Percentiles rank a stretch among this genome's conserved stretches.
Conservation (phyloP, 306 rosid species). For the Cucurbita pepo region DNA sequence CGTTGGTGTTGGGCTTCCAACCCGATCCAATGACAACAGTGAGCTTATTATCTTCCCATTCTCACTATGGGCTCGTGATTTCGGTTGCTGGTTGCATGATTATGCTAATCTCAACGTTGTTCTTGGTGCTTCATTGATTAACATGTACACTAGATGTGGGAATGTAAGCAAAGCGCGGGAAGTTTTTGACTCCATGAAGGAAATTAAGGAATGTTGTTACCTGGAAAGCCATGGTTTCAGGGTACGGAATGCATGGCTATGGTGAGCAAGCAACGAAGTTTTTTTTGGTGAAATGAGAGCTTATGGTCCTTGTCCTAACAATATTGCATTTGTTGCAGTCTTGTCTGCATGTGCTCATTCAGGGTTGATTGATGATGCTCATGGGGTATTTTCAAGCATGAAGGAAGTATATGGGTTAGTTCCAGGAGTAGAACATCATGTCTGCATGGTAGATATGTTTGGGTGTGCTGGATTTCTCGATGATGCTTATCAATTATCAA, state of each 20-base stretch:
- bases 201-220: conserved; percentile 44
- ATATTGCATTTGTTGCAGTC: conserved; percentile 57
- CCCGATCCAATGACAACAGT: conserved; percentile 61
- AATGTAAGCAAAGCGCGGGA: conserved; percentile 36
- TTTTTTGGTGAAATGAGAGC: conserved; percentile 34
- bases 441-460: conserved; percentile 78
- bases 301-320: conserved; percentile 43
- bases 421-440: conserved; percentile 78
- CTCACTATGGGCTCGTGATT: conserved; percentile 57
- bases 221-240: conserved; percentile 90
- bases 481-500: conserved; percentile 44
- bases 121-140: conserved; percentile 64
- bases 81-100: conserved; percentile 64
- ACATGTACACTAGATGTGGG: conserved; percentile 80
- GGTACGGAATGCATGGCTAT: conserved; percentile 67
- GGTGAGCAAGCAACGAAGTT: conserved; percentile 58
- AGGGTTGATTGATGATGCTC: conserved; percentile 64
- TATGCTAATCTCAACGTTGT: conserved; percentile 33
- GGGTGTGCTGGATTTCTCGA: conserved; percentile 75
- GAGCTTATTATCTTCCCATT: conserved; percentile 54
- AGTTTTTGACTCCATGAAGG: conserved; percentile 51
- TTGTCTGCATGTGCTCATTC: conserved; percentile 88
- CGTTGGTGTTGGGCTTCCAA: conserved; percentile 24
- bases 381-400: conserved; percentile 43
- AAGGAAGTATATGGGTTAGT: conserved; percentile 37